Evolutionary conservation across 2,329 filamentous ascomycete genomes (phyloP), one percentile per base, ranked within the genome.

Genomic region (Bretziella fagacearum): DNA sequence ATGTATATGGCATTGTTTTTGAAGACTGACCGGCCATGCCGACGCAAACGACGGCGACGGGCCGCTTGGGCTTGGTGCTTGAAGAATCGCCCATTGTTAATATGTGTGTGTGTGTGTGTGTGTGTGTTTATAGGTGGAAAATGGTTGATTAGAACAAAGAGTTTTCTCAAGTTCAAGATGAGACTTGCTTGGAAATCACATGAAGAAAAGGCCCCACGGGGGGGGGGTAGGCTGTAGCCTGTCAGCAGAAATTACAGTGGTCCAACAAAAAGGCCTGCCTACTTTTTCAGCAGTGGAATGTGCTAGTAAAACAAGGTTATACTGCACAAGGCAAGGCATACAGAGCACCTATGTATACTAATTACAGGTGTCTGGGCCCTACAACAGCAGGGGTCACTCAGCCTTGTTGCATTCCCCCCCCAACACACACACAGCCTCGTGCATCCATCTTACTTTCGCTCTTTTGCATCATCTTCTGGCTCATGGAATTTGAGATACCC

Each of bases 11-110:
- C n/a, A n/a, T n/a, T n/a, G n/a, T n/a, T n/a, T n/a, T n/a, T n/a
- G n/a, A n/a, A 17, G 18, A 55, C 66, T 57, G 65, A 80, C 79
- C 89, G 57, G 91, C 91, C 89, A 96, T 96, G 69, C 91, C 91
- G 42, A 98, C 79, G 63, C 87, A 95, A 57, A 96, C 86, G 51
- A 98, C 79, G 52, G 84, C 76, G 39, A 84, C 79, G 33, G 85
- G 83, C 11, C 52, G 52, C 4, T 53, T 45, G n/a, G 45, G 4
- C 20, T 46, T 18, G 44, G 44, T 13, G 18, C 5, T 30, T 20
- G 35, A n/a, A 40, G 35, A 29, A 32, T 27, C 15, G 8, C 39
- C 20, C 46, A 48, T 48, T 42, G 25, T 48, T 18, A 4, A n/a
- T 18, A 7, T 23, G 15, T 26, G 27, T 42, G 26, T 22, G 8